Evolutionary conservation across 2,329 filamentous ascomycete species (phyloP).

Genomic region (Diaporthe ampelina): DNA sequence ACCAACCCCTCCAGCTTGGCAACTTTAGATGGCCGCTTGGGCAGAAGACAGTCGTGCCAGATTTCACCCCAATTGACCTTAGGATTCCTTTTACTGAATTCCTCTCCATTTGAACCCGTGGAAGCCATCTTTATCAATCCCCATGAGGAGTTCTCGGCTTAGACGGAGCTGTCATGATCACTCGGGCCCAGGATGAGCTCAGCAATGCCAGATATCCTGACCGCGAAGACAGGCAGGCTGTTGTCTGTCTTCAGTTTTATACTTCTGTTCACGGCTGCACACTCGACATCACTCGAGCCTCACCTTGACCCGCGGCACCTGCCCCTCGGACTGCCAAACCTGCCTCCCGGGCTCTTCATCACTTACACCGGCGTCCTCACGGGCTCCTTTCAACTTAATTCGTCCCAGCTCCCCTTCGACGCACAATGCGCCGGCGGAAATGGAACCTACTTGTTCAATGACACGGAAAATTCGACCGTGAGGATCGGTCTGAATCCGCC

Average conservation of each 20-base stretch:
- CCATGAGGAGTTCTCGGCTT: neutral
- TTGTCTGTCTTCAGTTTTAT: neutral
- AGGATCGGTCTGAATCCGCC: constrained; percentile 20
- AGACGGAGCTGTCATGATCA: neutral
- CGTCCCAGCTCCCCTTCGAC: constrained; percentile 5
- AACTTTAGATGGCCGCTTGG: neutral
- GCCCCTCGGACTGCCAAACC: constrained; percentile 5
- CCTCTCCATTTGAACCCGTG: neutral
- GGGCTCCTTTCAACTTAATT: neutral
- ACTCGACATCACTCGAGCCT: neutral
- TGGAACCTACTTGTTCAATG: constrained; percentile 1
- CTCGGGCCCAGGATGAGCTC: neutral
- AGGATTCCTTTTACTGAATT: neutral
- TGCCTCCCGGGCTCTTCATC: constrained; percentile 27
- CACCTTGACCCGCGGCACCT: neutral
- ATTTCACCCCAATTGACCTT: neutral
- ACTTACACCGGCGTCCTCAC: constrained; percentile 16
- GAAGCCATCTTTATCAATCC: no score
- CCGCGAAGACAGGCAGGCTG: neutral
- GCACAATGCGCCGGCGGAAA: constrained; percentile 21
- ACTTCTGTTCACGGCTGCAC: neutral
- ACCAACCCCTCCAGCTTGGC: constrained; percentile 27
- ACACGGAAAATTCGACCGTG: constrained; percentile 15
- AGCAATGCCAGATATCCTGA: neutral
- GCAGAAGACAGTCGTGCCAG: constrained; percentile 1